Evolutionary conservation across 441 rosid genomes (phyloP), one percentile per base, ranked within the genome.

Genomic region (Pelargonium cotyledonis): DNA sequence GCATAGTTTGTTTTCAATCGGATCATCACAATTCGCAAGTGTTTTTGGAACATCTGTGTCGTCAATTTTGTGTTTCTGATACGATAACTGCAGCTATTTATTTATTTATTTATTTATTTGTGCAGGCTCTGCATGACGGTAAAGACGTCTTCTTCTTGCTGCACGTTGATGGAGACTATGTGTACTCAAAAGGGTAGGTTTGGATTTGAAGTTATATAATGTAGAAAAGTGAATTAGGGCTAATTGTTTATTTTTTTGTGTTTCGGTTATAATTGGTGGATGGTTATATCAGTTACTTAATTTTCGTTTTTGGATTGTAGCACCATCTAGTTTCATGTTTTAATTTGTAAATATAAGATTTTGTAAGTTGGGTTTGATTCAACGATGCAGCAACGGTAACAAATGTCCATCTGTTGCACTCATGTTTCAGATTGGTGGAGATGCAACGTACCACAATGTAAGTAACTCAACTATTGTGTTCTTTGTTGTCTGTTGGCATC

Each of bases 51-150:
- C 35, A 29, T 29, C 18, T 65, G 14, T 15, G 62, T 10, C 38
- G 8, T 65, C 8, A 35, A 68, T 62, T 68, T 73, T 41, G 70
- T 44, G 53, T 8, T 63, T 23, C 43, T 43, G 51, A 46, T 46
- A 4, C 51, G 1, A 10, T 46, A 46, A 46, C 1, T 70, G 47
- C 40, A 35, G 0, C n/a, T n/a, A n/a, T n/a, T n/a, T n/a, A n/a
- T n/a, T n/a, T n/a, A n/a, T n/a, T n/a, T n/a, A n/a, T n/a, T 26
- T 53, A 64, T 8, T 35, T 68, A 69, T 65, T 71, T 53, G 81
- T 62, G 65, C 78, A 94, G 99, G 89, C 99, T 61, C 63, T 89
- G 79, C 99, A 94, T 68, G 97, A 94, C 76, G 99, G 97, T 12
- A 83, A 72, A 38, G 83, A 85, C 75, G 76, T 88, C 63, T 94